phyloP scores from a whole-genome alignment of 2,329 filamentous ascomycete species.

The Cladosporium sp. region DNA sequence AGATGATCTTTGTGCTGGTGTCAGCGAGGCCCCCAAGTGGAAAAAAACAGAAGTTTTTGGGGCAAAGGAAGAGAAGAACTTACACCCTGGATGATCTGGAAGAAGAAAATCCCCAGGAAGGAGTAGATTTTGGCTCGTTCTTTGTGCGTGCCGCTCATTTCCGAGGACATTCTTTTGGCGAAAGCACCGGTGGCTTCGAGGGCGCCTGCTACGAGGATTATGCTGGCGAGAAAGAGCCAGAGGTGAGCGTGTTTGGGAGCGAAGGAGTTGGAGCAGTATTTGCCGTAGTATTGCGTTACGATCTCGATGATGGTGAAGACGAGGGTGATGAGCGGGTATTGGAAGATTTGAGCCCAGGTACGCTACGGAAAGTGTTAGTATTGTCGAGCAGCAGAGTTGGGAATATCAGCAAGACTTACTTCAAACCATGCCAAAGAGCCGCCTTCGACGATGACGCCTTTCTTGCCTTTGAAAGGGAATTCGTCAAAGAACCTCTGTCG shows the following conservation, averaged over 20 bases:
- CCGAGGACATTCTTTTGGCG: conserved; percentile 13
- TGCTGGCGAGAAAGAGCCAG: conserved; percentile 15
- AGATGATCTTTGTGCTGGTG: conserved; percentile 14
- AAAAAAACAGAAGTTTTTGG: not conserved
- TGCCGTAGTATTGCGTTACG: conserved; percentile 18
- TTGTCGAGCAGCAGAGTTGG: not conserved
- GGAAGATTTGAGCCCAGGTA: conserved; percentile 16
- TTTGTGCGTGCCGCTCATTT: conserved; percentile 13
- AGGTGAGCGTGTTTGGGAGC: conserved; percentile 18
- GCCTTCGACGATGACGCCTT: conserved; percentile 14
- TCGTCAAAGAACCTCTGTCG: conserved; percentile 17
- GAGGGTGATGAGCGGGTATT: conserved; percentile 18
- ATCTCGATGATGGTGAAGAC: conserved; percentile 18
- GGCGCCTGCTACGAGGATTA: conserved; percentile 17
- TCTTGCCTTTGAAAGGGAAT: conserved; percentile 16
- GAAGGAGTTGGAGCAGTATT: conserved; percentile 21
- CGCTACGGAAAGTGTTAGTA: conserved; percentile 1
- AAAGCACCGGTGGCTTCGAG: conserved; percentile 16
- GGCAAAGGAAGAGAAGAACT: not conserved
- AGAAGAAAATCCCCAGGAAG: conserved; percentile 17
- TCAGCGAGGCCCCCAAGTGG: too few relatives aligned
- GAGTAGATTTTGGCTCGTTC: conserved; percentile 16
- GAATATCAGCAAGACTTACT: not conserved
- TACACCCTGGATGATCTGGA: conserved; percentile 19
- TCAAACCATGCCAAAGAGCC: conserved; percentile 19